Evolutionary conservation across 1,284 basidiomycete genomes (phyloP).

Genomic region (Pisolithus thermaeus): DNA sequence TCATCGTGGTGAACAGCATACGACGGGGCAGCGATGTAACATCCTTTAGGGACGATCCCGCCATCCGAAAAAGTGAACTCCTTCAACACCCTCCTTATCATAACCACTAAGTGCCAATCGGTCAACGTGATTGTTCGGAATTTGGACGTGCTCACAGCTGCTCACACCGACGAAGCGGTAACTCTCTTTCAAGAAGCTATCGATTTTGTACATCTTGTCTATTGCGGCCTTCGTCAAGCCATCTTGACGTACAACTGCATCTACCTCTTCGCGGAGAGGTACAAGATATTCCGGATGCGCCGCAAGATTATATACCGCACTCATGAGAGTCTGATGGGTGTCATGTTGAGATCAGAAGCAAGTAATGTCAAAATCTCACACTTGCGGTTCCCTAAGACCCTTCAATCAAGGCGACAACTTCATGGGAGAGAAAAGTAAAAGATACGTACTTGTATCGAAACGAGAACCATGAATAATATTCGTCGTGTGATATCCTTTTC

Average conservation of each 20-base stretch:
- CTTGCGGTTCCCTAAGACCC: neutral
- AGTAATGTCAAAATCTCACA: neutral
- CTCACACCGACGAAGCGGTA: slow-evolving; percentile 23
- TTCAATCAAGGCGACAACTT: neutral
- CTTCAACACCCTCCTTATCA: slow-evolving; percentile 28
- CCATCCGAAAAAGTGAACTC: slow-evolving; percentile 36
- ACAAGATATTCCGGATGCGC: slow-evolving; percentile 29
- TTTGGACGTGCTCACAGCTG: slow-evolving; percentile 8
- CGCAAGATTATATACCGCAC: slow-evolving; percentile 36
- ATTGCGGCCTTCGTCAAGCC: slow-evolving; percentile 38
- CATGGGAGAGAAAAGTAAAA: neutral
- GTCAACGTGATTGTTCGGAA: neutral
- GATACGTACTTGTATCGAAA: slow-evolving; percentile 23
- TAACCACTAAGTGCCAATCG: slow-evolving; percentile 18
- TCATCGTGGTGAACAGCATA: slow-evolving; percentile 20
- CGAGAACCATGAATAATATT: slow-evolving; percentile 31
- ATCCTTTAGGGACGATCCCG: slow-evolving; percentile 30
- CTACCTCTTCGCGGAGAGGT: slow-evolving; percentile 38
- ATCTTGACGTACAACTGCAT: slow-evolving; percentile 25
- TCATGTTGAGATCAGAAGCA: neutral
- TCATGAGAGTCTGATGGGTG: slow-evolving; percentile 24
- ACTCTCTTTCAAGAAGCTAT: slow-evolving; percentile 33
- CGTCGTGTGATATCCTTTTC: slow-evolving; percentile 23
- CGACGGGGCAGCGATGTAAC: slow-evolving; percentile 10
- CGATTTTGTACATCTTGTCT: slow-evolving; percentile 30